Evolutionary conservation across 1,284 basidiomycete species (phyloP).

Genomic region (Golubevia pallescens): DNA sequence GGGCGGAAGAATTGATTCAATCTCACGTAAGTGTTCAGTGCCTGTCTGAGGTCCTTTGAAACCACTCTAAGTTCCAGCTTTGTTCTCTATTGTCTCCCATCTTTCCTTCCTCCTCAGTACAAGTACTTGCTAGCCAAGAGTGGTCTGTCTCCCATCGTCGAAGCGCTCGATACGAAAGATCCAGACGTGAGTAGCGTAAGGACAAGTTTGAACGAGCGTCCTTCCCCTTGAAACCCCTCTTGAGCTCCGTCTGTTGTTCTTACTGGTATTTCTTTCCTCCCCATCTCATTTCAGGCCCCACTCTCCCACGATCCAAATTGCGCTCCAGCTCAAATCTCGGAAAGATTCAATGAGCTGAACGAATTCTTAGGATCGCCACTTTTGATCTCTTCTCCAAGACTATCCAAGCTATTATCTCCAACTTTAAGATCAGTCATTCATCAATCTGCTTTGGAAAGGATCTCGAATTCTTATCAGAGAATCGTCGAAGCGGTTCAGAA

Average conservation of each 20-base stretch:
- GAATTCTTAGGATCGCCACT: constrained; percentile 24
- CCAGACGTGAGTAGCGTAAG: constrained; percentile 1
- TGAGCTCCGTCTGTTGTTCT: background rate
- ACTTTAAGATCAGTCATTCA: constrained; percentile 20
- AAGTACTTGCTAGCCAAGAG: constrained; percentile 14
- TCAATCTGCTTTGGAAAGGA: constrained; percentile 11
- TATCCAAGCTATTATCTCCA: constrained; percentile 19
- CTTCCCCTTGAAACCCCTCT: too few relatives aligned
- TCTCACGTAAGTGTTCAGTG: background rate
- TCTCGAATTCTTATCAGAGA: constrained; percentile 20
- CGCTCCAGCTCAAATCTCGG: constrained; percentile 6
- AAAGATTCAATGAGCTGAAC: constrained; percentile 18
- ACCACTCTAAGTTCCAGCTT: background rate
- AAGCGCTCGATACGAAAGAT: constrained; percentile 1
- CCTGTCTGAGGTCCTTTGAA: constrained; percentile 1
- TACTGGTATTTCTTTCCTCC: background rate
- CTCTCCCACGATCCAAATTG: background rate
- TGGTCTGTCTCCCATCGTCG: constrained; percentile 11
- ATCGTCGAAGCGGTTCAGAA: constrained; percentile 12
- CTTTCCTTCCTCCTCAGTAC: constrained; percentile 4
- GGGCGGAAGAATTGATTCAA: constrained; percentile 9
- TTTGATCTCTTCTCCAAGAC: constrained; percentile 20
- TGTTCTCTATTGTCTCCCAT: background rate
- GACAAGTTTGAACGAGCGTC: too few relatives aligned
- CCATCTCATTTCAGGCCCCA: background rate